Evolutionary conservation across 2,329 filamentous ascomycete genomes (phyloP).

Genomic region (Bipolaris oryzae): DNA sequence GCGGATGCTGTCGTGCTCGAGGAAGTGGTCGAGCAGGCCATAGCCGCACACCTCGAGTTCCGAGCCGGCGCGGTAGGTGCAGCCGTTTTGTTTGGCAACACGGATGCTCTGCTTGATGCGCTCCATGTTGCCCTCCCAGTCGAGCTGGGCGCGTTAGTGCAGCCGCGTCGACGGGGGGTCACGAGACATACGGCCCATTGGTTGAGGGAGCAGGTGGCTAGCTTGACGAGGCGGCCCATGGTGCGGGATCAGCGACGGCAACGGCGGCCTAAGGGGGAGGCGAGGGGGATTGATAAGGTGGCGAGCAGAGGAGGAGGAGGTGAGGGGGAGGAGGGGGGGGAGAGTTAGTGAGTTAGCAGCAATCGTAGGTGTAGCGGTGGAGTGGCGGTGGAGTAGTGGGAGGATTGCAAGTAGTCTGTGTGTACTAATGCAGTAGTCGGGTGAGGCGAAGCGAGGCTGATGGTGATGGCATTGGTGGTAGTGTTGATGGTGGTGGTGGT

Average conservation of each 20-base stretch:
- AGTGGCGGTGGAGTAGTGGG: not conserved
- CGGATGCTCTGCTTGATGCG: conserved; percentile 68
- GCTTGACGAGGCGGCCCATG: conserved; percentile 30
- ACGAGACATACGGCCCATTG: conserved; percentile 26
- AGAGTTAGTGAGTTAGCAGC: too few relatives aligned
- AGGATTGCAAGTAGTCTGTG: too few relatives aligned
- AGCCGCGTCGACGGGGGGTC: not conserved
- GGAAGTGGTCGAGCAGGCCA: conserved; percentile 64
- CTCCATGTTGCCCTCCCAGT: conserved; percentile 62
- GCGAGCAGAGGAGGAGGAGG: not conserved
- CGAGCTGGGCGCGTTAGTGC: conserved; percentile 15
- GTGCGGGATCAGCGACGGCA: not conserved
- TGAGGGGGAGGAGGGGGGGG: not conserved
- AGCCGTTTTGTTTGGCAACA: conserved; percentile 4
- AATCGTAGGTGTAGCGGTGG: not conserved
- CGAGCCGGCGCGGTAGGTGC: conserved; percentile 3
- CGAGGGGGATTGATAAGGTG: not conserved
- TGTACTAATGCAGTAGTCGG: too few relatives aligned
- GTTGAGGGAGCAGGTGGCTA: conserved; percentile 41
- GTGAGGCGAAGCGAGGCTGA: not conserved
- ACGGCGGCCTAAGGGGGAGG: not conserved
- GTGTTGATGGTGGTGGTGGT: not conserved
- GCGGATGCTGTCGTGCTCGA: conserved; percentile 24
- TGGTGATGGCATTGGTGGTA: not conserved
- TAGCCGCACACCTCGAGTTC: conserved; percentile 40